phyloP scores from a whole-genome alignment of 2,329 filamentous ascomycete genomes.

The Scopulariopsis brevicaulis region DNA sequence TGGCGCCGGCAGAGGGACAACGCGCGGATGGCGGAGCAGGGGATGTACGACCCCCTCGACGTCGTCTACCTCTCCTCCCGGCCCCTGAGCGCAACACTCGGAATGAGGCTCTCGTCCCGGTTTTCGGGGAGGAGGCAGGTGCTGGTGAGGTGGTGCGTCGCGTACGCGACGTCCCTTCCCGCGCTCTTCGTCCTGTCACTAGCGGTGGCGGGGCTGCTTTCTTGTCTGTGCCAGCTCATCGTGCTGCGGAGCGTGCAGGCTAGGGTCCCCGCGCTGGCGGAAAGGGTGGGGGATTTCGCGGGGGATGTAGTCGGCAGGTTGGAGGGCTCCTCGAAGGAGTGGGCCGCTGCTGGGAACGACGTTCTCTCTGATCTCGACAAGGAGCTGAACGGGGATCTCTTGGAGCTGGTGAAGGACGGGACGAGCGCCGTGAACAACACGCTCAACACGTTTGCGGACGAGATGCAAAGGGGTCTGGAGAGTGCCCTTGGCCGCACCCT shows the following conservation, averaged over 20 bases:
- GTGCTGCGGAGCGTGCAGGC: slow-evolving; percentile 64
- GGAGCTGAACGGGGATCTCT: slow-evolving; percentile 81
- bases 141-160: slow-evolving; percentile 70
- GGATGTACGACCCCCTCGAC: slow-evolving; percentile 66
- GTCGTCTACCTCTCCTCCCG: slow-evolving; percentile 79
- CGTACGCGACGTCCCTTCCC: slow-evolving; percentile 75
- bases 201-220: slow-evolving; percentile 69
- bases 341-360: slow-evolving; percentile 66
- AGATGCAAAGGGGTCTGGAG: slow-evolving; percentile 65
- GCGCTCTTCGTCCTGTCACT: slow-evolving; percentile 82
- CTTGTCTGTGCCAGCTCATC: slow-evolving; percentile 72
- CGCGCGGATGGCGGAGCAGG: slow-evolving; percentile 52
- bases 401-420: slow-evolving; percentile 76
- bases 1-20: slow-evolving; percentile 65
- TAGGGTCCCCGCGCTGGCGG: slow-evolving; percentile 63
- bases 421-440: slow-evolving; percentile 78
- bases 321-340: slow-evolving; percentile 60
- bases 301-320: slow-evolving; percentile 65
- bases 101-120: slow-evolving; percentile 56
- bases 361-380: slow-evolving; percentile 60
- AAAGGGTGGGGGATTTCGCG: slow-evolving; percentile 68
- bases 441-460: slow-evolving; percentile 67
- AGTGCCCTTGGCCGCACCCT: slow-evolving; percentile 69
- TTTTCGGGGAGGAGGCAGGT: slow-evolving; percentile 58
- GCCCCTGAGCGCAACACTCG: slow-evolving; percentile 61